Evolutionary conservation across 768 basidiomycete genomes (phyloP).

Genomic region (Serendipita indica): DNA sequence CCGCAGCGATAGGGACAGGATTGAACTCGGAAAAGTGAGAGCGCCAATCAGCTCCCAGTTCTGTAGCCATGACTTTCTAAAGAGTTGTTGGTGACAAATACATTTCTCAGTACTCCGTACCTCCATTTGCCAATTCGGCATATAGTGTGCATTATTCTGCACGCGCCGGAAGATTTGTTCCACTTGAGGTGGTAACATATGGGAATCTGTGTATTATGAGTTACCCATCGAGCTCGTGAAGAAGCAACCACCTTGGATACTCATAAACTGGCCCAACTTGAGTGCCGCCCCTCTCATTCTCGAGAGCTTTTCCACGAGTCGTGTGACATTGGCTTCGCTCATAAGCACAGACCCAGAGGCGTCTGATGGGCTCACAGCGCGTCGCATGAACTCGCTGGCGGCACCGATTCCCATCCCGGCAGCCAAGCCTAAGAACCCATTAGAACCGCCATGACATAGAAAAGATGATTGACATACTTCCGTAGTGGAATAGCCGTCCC

Average conservation of each 20-base stretch:
- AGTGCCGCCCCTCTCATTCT: slow-evolving; percentile 94
- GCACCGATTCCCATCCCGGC: slow-evolving; percentile 82
- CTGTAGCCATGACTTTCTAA: slow-evolving; percentile 52
- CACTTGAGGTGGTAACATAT: slow-evolving; percentile 71
- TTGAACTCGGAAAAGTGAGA: slow-evolving; percentile 59
- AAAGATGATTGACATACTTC: slow-evolving; percentile 36
- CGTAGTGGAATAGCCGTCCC: slow-evolving; percentile 86
- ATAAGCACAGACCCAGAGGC: slow-evolving; percentile 45
- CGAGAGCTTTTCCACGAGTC: slow-evolving; percentile 83
- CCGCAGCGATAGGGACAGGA: slow-evolving; percentile 81
- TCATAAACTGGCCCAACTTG: slow-evolving; percentile 94
- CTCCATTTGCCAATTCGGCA: neutral
- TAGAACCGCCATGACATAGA: neutral
- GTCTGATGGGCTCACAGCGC: slow-evolving; percentile 32
- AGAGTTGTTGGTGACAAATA: neutral
- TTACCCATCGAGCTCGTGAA: neutral
- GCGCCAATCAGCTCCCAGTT: slow-evolving; percentile 65
- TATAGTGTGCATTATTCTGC: slow-evolving; percentile 86
- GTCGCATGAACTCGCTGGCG: slow-evolving; percentile 69
- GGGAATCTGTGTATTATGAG: slow-evolving; percentile 46
- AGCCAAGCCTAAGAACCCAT: slow-evolving; percentile 53
- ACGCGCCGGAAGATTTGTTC: slow-evolving; percentile 81
- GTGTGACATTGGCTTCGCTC: slow-evolving; percentile 79
- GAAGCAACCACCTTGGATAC: slow-evolving; percentile 60
- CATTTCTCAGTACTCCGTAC: neutral